Evolutionary conservation across 1,284 basidiomycete species (phyloP), one percentile per base, ranked within the genome.

Genomic region (Neonothopanus nambi): DNA sequence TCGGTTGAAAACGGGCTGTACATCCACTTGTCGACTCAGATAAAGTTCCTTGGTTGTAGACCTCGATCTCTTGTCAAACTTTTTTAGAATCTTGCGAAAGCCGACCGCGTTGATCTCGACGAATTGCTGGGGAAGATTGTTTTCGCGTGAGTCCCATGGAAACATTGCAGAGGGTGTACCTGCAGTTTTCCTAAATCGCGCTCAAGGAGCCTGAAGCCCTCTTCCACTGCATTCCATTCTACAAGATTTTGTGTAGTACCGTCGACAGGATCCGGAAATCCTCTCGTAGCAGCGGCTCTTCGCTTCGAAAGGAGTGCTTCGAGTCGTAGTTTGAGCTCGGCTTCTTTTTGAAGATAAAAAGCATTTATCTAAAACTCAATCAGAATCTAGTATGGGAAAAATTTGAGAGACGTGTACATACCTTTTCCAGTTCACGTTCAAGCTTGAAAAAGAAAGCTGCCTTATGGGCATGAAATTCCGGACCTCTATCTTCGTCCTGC

Each of bases 361-460:
- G 88, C 84, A 73, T 99, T 99, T 77, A 99, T 98, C 95, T 97
- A 38, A 11, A 9, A 18, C 15, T 35, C 15, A 47, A 23, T 15
- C 17, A 44, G 15, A 35, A 7, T 37, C n/a, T 33, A 30, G 37
- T 33, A 41, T n/a, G n/a, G n/a, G n/a, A n/a, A n/a, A 23, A 37
- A 26, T 5, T 24, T 41, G 43, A 48, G 42, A 21, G 17, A 48
- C 43, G 37, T 26, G 33, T 47, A 59, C 73, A 56, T 65, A 90
- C 95, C 85, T 99, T 99, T 75, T 99, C 97, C 18, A 99, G 78
- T 71, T 99, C 97, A 30, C 97, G 82, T 70, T 98, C 96, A 1
- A 99, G 82, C 67, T 96, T 98, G 82, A 98, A 99, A 79, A 99
- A 99, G 80, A 98, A 99, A 1, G 95, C 93, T 18, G 96, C 93